These are phyloP conservation scores for Madurella fahalii DNA, from an alignment of 2,329 filamentous ascomycete genomes.

Conservation along the genomic window DNA sequence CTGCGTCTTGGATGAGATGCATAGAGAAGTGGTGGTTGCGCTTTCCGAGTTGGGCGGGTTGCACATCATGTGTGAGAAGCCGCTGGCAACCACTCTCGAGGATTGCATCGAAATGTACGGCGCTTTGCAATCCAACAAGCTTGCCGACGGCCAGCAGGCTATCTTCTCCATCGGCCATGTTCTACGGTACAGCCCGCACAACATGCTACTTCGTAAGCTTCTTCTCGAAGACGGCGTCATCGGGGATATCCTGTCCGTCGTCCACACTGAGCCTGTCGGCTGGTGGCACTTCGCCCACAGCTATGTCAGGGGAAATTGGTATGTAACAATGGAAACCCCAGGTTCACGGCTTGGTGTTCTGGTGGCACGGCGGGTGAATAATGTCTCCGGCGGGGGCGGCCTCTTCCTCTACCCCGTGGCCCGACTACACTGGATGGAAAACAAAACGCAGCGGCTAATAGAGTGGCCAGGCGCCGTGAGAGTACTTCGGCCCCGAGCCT, in stretches of 20 bases:
- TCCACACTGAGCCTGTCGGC: constrained; percentile 91
- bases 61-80: constrained; percentile 95
- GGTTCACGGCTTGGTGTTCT: no score
- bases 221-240: constrained; percentile 71
- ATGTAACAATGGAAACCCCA: neutral
- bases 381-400: neutral
- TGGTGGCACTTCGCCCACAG: constrained; percentile 95
- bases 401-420: neutral
- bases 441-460: neutral
- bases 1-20: constrained; percentile 80
- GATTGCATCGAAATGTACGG: constrained; percentile 75
- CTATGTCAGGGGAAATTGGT: constrained; percentile 86
- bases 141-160: constrained; percentile 29
- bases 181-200: constrained; percentile 87
- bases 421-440: neutral
- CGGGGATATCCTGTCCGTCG: constrained; percentile 78
- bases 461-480: constrained; percentile 59
- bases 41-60: constrained; percentile 63
- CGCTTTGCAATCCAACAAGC: constrained; percentile 43
- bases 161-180: constrained; percentile 94
- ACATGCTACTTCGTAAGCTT: constrained; percentile 75
- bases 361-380: no score
- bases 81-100: constrained; percentile 71
- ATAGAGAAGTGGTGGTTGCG: constrained; percentile 73
- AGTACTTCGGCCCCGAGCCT: constrained; percentile 73